Percentiles rank a stretch among this genome's conserved stretches.
Evolutionary conservation across 768 basidiomycete genomes (phyloP).

Genomic region (Psilocybe sp.): DNA sequence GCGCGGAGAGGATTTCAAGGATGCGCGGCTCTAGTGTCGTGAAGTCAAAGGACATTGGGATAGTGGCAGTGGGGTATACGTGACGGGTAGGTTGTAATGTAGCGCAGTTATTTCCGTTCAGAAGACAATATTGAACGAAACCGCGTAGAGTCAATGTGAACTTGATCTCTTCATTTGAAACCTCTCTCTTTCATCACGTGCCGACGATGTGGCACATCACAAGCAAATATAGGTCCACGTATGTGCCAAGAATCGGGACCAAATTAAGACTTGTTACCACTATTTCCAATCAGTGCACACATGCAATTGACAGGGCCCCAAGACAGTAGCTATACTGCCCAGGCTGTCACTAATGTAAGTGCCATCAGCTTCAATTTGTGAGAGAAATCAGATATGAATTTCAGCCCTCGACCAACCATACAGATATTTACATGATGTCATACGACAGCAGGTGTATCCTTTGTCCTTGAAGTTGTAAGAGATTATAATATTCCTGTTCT

Average conservation of each 20-base stretch:
- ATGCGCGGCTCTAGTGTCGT: constrained; percentile 58
- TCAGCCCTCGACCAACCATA: too few relatives aligned
- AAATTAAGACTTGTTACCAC: too few relatives aligned
- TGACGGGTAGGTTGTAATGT: constrained; percentile 20
- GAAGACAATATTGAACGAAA: constrained; percentile 1
- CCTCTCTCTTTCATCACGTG: background rate
- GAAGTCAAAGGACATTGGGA: constrained; percentile 51
- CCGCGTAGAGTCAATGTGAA: constrained; percentile 4
- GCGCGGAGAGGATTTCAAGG: constrained; percentile 68
- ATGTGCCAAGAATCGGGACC: too few relatives aligned
- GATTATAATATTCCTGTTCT: constrained; percentile 15
- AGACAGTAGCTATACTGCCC: too few relatives aligned
- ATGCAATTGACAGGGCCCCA: too few relatives aligned
- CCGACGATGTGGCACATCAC: constrained; percentile 6
- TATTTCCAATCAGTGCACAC: too few relatives aligned
- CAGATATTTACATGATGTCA: too few relatives aligned
- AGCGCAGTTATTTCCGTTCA: too few relatives aligned
- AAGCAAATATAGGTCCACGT: constrained; percentile 4
- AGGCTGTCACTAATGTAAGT: too few relatives aligned
- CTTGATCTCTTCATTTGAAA: too few relatives aligned
- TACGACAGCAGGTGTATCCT: background rate
- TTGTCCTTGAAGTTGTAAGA: background rate
- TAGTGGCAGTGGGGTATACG: constrained; percentile 13
- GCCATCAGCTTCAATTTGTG: too few relatives aligned
- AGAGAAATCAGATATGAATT: too few relatives aligned